Base-by-base conservation (phyloP, 2,329 filamentous ascomycete genomes). In the Pseudogymnoascus sp. region DNA sequence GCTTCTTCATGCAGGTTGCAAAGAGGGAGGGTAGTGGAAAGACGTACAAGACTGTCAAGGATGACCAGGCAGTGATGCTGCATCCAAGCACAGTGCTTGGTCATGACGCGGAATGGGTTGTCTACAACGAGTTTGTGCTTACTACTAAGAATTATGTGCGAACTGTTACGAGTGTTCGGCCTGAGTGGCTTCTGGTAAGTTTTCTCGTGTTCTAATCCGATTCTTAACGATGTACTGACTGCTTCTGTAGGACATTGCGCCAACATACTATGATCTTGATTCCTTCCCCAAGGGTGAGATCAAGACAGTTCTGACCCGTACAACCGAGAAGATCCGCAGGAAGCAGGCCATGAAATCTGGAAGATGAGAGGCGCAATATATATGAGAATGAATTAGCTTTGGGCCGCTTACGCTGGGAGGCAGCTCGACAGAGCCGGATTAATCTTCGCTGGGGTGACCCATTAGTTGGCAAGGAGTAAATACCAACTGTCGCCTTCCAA, bases 1-100 rank as follows among this genome's bases (percentile, higher is more conserved):
- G 96, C 35, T 99, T 99, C 83, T 99, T 99, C 82, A 99, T 99
- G 95, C 95, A 99, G 75, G 91, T 97, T 21, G 96, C 95, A 64
- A 97, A 96, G 86, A 91, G 89, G 74, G 92, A 97, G 72, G 86
- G 85, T 61, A 88, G 85, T 31, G 90, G 90, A 72, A 97, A 97
- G 82, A 85, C 90, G 44, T 99, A 99, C 78, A 87, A 88, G 67
- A 99, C 95, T 1, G 88, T 99, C 75, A 99, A 97, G 80, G 96
- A 99, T 73, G 90, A 97, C 72, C 93, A 97, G 78, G 89, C 85
- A 56, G 95, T 99, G 53, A 82, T 97, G 70, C 83, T 99, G 65
- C 95, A 99, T 77, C 95, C 95, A 1, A 95, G 90, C 68, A 97
- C 93, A 0, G 93, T 96, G 33, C 82, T 99, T 21, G 85, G 87